Percentiles rank a stretch among this genome's conserved stretches.
phyloP scores from a whole-genome alignment of 2,329 filamentous ascomycete species.

The Sarocladium brachiariae region DNA sequence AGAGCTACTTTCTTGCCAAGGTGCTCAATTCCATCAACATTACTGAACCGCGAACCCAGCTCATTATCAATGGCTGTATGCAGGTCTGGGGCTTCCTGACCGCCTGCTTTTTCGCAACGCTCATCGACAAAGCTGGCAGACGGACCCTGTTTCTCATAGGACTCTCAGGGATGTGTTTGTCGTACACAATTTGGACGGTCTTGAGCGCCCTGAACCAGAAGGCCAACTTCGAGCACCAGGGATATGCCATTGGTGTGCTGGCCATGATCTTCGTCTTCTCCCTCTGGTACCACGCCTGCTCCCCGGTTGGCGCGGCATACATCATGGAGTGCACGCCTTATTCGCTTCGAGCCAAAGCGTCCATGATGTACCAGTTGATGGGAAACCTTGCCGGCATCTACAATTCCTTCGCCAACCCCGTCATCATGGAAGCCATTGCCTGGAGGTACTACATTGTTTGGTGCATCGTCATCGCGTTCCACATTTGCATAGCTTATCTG shows the following conservation, averaged over 20 bases:
- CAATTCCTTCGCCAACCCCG: constrained; percentile 37
- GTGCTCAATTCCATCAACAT: constrained; percentile 34
- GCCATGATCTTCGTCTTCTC: constrained; percentile 25
- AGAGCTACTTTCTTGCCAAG: constrained; percentile 31
- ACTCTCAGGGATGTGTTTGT: constrained; percentile 27
- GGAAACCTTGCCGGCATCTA: constrained; percentile 21
- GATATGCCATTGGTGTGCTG: constrained; percentile 37
- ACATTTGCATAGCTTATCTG: constrained; percentile 21
- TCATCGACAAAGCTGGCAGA: constrained; percentile 34
- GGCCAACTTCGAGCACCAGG: constrained; percentile 14
- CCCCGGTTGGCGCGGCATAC: constrained; percentile 36
- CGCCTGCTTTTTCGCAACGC: constrained; percentile 25
- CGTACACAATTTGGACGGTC: constrained; percentile 33
- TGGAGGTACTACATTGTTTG: constrained; percentile 41
- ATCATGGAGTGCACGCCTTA: constrained; percentile 36
- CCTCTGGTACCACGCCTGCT: constrained; percentile 25
- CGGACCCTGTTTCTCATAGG: constrained; percentile 32
- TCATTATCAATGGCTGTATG: constrained; percentile 23
- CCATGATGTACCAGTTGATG: constrained; percentile 22
- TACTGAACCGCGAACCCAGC: constrained; percentile 23
- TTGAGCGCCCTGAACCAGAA: constrained; percentile 28
- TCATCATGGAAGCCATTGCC: constrained; percentile 30
- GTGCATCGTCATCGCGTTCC: constrained; percentile 22
- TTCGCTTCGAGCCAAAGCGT: constrained; percentile 22
- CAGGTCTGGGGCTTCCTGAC: constrained; percentile 29